Evolutionary conservation across 176 grass and related monocot species (phyloP), one percentile per base, ranked within the genome.

Genomic region (Eremochloa ophiuroides): DNA sequence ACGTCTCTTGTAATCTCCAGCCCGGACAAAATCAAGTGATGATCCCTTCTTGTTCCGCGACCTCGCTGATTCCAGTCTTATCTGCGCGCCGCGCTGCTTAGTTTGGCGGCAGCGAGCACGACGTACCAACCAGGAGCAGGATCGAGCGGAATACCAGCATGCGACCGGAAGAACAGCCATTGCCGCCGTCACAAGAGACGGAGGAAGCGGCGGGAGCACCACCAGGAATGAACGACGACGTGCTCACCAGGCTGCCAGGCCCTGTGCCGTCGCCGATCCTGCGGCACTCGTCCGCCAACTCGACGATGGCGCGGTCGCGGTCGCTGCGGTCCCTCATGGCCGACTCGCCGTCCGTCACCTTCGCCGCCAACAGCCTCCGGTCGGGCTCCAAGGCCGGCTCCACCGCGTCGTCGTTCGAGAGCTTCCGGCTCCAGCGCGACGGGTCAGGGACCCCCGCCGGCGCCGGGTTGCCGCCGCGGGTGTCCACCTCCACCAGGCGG

Each of bases 241-340:
- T 51, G 20, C 65, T 60, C 1, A 16, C 16, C 18, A 89, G 80
- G 84, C 41, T 91, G 30, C 86, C 91, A 22, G 70, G 39, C 50
- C 94, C 91, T 5, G 28, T 93, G 62, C 81, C 88, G 11, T 88
- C 91, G 43, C 86, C 93, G 22, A 86, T 97, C 0, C 71, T 89
- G 40, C 64, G 62, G 62, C 83, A 85, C 51, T 91, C 85, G n/a
- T 79, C 86, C 4, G 58, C 29, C 20, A n/a, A 40, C 28, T 84
- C 77, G 1, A 22, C 33, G 61, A 64, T 27, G 7, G n/a, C n/a
- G n/a, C 31, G 34, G 41, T 73, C 82, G 1, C 72, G 85, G 30
- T 90, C 86, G 71, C 78, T 86, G 47, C 73, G 83, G 10, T 89
- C 88, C 7, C 33, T 80, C 14, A 43, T 63, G 43, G 76, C 69